These are phyloP conservation scores for Boletus reticuloceps DNA, from an alignment of 768 basidiomycete genomes.

Conservation along the genomic window DNA sequence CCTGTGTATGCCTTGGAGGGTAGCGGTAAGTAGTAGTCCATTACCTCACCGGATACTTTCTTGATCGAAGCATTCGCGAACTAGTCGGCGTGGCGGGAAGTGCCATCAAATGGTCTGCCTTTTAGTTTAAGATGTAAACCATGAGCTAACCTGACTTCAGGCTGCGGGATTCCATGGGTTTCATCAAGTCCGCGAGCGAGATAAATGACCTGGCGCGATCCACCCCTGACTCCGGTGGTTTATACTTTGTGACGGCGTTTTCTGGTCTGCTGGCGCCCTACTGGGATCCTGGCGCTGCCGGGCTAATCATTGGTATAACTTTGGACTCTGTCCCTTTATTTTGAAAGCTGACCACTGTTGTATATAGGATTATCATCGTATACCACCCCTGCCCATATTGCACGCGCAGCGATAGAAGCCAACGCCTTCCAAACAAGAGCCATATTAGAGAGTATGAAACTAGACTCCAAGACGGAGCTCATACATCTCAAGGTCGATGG, in stretches of 20 bases:
- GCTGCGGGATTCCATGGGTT: slow-evolving; percentile 86
- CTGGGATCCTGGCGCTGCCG: slow-evolving; percentile 94
- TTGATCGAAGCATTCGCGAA: not conserved
- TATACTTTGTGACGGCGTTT: slow-evolving; percentile 97
- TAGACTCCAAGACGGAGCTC: slow-evolving; percentile 79
- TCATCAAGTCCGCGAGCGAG: slow-evolving; percentile 78
- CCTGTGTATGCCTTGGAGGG: slow-evolving; percentile 95
- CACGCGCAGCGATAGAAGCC: slow-evolving; percentile 92
- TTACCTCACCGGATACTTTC: not conserved
- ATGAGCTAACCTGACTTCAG: slow-evolving; percentile 28
- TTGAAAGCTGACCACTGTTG: not conserved
- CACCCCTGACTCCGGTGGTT: slow-evolving; percentile 77
- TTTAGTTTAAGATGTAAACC: not conserved
- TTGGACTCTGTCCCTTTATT: slow-evolving; percentile 2
- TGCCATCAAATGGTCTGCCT: slow-evolving; percentile 80
- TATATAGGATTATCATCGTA: slow-evolving; percentile 71
- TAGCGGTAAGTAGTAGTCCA: slow-evolving; percentile 66
- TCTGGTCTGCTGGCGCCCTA: slow-evolving; percentile 94
- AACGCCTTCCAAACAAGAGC: slow-evolving; percentile 96
- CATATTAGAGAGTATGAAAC: slow-evolving; percentile 92
- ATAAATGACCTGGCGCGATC: slow-evolving; percentile 82
- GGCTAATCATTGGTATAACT: slow-evolving; percentile 68
- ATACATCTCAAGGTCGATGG: slow-evolving; percentile 94
- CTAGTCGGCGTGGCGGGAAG: slow-evolving; percentile 91
- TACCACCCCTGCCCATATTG: slow-evolving; percentile 90